phyloP scores from a whole-genome alignment of 345 rosid genomes.

The Physaria fendleri region DNA sequence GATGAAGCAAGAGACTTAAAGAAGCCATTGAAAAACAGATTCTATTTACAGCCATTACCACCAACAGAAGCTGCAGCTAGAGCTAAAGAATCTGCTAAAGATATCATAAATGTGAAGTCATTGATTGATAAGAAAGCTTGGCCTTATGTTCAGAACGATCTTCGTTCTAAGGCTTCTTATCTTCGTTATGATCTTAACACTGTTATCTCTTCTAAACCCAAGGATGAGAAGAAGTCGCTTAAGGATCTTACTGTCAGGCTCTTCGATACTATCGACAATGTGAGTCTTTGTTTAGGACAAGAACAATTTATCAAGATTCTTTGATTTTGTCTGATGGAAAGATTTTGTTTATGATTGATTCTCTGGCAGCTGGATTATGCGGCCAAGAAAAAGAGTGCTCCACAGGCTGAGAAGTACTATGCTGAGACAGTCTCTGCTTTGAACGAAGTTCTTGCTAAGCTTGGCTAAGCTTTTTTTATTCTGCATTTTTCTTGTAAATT shows the following conservation, averaged over 20 bases:
- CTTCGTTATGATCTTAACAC: slow-evolving; percentile 94
- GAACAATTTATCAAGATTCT: not conserved
- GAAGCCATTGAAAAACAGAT: slow-evolving; percentile 57
- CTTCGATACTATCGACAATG: slow-evolving; percentile 54
- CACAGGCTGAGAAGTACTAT: slow-evolving; percentile 85
- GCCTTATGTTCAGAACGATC: slow-evolving; percentile 87
- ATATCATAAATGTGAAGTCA: slow-evolving; percentile 60
- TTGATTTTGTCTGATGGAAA: not conserved
- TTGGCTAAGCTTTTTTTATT: slow-evolving; percentile 47
- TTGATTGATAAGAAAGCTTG: slow-evolving; percentile 86
- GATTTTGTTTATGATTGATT: slow-evolving; percentile 3
- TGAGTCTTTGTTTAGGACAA: slow-evolving; percentile 26
- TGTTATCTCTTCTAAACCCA: slow-evolving; percentile 62
- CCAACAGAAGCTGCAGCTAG: slow-evolving; percentile 68
- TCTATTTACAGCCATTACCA: slow-evolving; percentile 58
- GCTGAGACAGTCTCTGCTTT: slow-evolving; percentile 63
- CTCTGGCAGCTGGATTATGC: slow-evolving; percentile 74
- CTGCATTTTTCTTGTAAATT: slow-evolving; percentile 18
- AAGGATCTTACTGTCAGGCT: slow-evolving; percentile 67
- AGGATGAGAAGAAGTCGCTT: slow-evolving; percentile 63
- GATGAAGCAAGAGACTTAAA: slow-evolving; percentile 81
- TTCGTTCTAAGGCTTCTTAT: slow-evolving; percentile 59
- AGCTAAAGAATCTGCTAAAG: slow-evolving; percentile 85
- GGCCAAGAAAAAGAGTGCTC: slow-evolving; percentile 74
- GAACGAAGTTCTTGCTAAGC: slow-evolving; percentile 79